These are phyloP conservation scores for Trichopus zeylanicus DNA, from an alignment of 116 monocot genomes.

Conservation along the genomic window DNA sequence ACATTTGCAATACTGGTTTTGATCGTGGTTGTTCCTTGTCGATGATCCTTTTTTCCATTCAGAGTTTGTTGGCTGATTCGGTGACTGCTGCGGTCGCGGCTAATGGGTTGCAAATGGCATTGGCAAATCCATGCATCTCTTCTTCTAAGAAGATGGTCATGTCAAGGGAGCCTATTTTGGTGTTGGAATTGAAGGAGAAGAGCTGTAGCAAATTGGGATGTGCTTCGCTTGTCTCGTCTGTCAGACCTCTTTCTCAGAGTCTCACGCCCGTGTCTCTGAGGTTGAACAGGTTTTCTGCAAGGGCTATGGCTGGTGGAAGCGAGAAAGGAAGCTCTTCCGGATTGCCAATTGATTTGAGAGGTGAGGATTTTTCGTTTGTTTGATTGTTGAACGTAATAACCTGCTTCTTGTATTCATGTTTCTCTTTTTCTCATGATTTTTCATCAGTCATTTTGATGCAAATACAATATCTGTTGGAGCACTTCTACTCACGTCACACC, in stretches of 20 bases:
- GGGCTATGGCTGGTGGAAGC: constrained; percentile 40
- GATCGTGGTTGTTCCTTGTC: too few species aligned
- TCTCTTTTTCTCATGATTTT: background rate
- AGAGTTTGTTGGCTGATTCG: too few species aligned
- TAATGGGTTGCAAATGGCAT: constrained; percentile 25
- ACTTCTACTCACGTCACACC: too few species aligned
- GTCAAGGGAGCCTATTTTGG: constrained; percentile 1
- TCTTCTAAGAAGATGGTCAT: constrained; percentile 19
- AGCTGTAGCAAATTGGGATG: constrained; percentile 3
- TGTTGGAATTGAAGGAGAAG: background rate
- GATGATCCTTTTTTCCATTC: too few species aligned
- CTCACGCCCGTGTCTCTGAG: constrained; percentile 13
- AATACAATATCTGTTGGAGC: too few species aligned
- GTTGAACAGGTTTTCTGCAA: constrained; percentile 19
- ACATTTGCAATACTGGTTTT: too few species aligned
- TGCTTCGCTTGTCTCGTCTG: constrained; percentile 13
- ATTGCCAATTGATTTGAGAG: constrained; percentile 64
- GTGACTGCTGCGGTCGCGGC: too few species aligned
- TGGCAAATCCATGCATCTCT: constrained; percentile 25
- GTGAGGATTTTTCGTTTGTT: constrained; percentile 15
- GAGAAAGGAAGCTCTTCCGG: constrained; percentile 17
- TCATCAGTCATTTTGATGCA: background rate
- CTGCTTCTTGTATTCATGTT: constrained; percentile 1
- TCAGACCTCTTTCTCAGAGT: constrained; percentile 6
- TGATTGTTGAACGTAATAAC: too few species aligned